Evolutionary conservation across 352 stramenopile species (phyloP).

Genomic region (Phytophthora macrochlamydospora): DNA sequence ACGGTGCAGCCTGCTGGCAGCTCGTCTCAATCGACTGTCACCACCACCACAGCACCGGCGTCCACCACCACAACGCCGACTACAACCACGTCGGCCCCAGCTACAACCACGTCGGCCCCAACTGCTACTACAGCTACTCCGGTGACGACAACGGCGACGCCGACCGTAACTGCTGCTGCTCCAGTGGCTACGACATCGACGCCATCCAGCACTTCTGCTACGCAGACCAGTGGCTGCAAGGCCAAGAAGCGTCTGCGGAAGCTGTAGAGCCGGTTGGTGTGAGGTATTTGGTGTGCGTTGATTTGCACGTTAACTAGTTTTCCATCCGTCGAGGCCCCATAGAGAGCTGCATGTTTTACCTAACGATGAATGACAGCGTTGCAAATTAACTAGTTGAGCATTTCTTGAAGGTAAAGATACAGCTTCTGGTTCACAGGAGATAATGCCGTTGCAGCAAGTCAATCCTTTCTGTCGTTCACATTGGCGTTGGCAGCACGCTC

Average conservation of each 20-base stretch:
- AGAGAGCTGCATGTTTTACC: neutral
- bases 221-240: constrained; percentile 20
- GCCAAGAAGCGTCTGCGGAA: constrained; percentile 32
- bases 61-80: constrained; percentile 6
- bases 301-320: neutral
- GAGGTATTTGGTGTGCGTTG: neutral
- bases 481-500: neutral
- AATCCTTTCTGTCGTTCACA: neutral
- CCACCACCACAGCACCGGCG: constrained; percentile 6
- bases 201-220: constrained; percentile 4
- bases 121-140: no score
- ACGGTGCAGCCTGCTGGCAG: constrained; percentile 20
- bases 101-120: neutral
- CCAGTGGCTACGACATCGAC: neutral
- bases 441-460: no score
- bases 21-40: constrained; percentile 11
- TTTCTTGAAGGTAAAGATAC: neutral
- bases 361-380: neutral
- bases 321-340: neutral
- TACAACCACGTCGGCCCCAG: neutral
- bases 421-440: no score
- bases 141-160: neutral
- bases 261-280: constrained; percentile 16
- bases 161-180: constrained; percentile 4
- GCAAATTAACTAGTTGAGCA: neutral